Evolutionary conservation across 2,329 filamentous ascomycete genomes (phyloP).

Genomic region (Aspergillus arachidicola): DNA sequence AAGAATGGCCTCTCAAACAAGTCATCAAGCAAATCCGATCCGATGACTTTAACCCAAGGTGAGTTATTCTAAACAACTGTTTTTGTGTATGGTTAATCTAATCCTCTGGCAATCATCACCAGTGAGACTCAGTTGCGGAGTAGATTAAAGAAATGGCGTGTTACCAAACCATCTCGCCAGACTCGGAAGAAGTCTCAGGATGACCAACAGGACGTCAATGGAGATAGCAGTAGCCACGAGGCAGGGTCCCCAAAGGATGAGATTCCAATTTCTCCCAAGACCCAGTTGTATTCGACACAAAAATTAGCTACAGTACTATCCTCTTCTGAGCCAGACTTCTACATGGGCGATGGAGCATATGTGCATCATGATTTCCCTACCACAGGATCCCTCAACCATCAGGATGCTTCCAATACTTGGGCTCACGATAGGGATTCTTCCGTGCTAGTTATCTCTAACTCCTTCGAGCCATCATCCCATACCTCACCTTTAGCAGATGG

Average conservation of each 20-base stretch:
- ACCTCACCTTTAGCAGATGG: constrained; percentile 29
- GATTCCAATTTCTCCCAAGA: constrained; percentile 17
- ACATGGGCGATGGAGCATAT: constrained; percentile 19
- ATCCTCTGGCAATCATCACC: background rate
- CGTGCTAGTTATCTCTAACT: constrained; percentile 19
- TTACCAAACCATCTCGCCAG: constrained; percentile 48
- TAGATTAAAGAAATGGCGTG: constrained; percentile 48
- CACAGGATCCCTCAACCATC: constrained; percentile 14
- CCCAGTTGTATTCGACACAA: constrained; percentile 11
- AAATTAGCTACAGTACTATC: constrained; percentile 10
- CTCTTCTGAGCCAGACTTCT: constrained; percentile 20
- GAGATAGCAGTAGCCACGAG: constrained; percentile 26
- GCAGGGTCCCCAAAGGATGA: constrained; percentile 19
- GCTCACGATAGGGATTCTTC: constrained; percentile 22
- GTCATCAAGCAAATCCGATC: constrained; percentile 49
- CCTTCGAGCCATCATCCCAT: constrained; percentile 30
- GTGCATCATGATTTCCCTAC: constrained; percentile 13
- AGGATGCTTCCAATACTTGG: constrained; percentile 23
- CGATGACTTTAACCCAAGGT: constrained; percentile 48
- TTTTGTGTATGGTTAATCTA: background rate
- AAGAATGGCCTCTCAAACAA: constrained; percentile 50
- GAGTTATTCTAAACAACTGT: constrained; percentile 13
- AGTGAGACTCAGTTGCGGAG: constrained; percentile 50
- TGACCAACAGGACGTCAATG: constrained; percentile 15
- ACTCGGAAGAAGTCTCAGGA: constrained; percentile 42